These are phyloP conservation scores for Pelagomonas calceolata DNA, from an alignment of 108 stramenopile species.

Conservation along the genomic window DNA sequence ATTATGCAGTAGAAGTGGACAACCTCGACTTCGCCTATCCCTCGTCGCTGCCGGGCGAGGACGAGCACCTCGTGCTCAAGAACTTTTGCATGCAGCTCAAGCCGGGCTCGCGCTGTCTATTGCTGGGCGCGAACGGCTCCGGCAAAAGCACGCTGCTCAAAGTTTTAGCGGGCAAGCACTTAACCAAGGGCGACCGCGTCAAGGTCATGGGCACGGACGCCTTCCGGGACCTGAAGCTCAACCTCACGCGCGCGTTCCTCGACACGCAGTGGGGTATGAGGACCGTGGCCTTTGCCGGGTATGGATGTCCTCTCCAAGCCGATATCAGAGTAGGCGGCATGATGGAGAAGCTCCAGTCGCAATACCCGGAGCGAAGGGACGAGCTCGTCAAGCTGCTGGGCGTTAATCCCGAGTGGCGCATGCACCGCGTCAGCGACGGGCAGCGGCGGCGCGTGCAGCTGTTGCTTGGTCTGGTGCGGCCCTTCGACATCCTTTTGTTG, in stretches of 20 bases:
- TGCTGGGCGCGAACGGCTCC: conserved; percentile 75
- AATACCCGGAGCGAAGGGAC: conserved; percentile 88
- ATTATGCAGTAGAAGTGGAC: conserved; percentile 16
- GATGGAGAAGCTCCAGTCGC: conserved; percentile 86
- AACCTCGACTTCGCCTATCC: conserved; percentile 16
- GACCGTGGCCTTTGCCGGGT: conserved; percentile 93
- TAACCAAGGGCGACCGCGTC: conserved; percentile 60
- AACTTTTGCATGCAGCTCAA: conserved; percentile 52
- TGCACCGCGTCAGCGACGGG: conserved; percentile 68
- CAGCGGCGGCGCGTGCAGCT: conserved; percentile 93
- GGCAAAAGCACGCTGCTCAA: conserved; percentile 83
- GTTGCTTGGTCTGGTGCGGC: conserved; percentile 82
- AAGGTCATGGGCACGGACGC: conserved; percentile 73
- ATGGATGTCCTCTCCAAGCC: conserved; percentile 63
- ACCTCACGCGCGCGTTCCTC: conserved; percentile 82
- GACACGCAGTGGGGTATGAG: conserved; percentile 95
- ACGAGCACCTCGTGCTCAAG: conserved; percentile 22
- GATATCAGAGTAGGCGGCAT: conserved; percentile 84
- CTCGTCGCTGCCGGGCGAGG: neutral
- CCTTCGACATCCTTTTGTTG: conserved; percentile 82
- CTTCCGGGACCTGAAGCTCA: conserved; percentile 82
- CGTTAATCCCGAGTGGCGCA: conserved; percentile 89
- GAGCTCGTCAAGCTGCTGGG: conserved; percentile 84
- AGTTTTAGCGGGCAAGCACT: conserved; percentile 78
- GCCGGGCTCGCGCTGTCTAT: conserved; percentile 61